Percentiles rank a stretch among this genome's conserved stretches.
These are phyloP conservation scores for Globisporangium perplexum DNA, from an alignment of 352 stramenopile genomes.

Conservation along the genomic window DNA sequence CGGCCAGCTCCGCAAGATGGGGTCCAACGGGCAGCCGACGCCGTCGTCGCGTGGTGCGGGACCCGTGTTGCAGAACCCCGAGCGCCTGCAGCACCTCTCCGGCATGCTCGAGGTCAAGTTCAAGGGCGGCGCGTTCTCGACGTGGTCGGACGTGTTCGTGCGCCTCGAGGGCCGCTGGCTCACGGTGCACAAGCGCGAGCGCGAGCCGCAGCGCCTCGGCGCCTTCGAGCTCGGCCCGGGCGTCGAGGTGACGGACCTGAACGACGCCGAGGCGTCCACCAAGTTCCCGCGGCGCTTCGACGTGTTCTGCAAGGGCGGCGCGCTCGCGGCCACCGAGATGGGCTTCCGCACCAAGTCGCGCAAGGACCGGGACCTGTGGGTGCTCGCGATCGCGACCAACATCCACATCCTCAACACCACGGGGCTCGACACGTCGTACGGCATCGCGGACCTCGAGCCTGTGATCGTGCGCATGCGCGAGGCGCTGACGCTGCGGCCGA, in stretches of 20 bases:
- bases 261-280: constrained; percentile 43
- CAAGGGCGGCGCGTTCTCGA: constrained; percentile 22
- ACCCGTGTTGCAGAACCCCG: background rate
- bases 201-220: constrained; percentile 43
- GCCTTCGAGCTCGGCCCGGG: constrained; percentile 68
- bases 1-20: constrained; percentile 12
- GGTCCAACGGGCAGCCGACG: constrained; percentile 3
- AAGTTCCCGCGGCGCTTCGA: constrained; percentile 80
- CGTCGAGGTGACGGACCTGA: constrained; percentile 58
- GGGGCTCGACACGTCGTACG: constrained; percentile 45
- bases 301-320: constrained; percentile 58
- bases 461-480: constrained; percentile 54
- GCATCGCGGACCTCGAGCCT: constrained; percentile 43
- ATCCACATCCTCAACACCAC: constrained; percentile 43
- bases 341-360: constrained; percentile 74
- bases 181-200: constrained; percentile 29
- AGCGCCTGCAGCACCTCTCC: constrained; percentile 16
- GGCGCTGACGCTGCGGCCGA: constrained; percentile 42
- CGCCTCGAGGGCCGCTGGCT: constrained; percentile 28
- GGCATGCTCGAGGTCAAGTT: constrained; percentile 26
- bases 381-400: constrained; percentile 59
- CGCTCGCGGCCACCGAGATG: constrained; percentile 61
- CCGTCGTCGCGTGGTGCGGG: background rate
- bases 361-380: constrained; percentile 75
- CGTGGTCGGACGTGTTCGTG: constrained; percentile 24